Base-by-base conservation (phyloP, 2,329 filamentous ascomycete species). In the Geosmithia morbida region DNA sequence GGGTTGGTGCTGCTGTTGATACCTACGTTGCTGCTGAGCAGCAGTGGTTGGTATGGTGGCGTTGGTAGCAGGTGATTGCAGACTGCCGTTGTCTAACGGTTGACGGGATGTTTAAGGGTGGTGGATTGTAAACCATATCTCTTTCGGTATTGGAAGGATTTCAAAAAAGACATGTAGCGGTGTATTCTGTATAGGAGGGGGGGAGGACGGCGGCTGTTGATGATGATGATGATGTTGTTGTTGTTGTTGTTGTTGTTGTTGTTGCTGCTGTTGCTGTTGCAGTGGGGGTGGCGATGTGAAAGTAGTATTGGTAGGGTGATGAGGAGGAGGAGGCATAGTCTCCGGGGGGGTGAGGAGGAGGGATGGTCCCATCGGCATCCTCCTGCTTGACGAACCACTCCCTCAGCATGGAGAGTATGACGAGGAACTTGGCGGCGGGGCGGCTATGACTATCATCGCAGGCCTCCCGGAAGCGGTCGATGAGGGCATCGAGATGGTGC, bases 381-480 rank as follows among this genome's bases (percentile, higher is more conserved):
- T 42, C 49, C 49, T 74, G 69, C 53, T 77, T 68, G 56, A 74
- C 60, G 58, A 84, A 85, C 83, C 83, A 87, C 22, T 71, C 75
- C 41, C 77, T 76, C 22, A 89, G 64, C 79, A 87, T 83, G 45
- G 74, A 67, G 10, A 88, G 65, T 6, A 87, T 79, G 49, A 85
- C 70, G 2, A 83, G 67, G 52, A 88, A 88, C 60, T 86, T 87
- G 45, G 72, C 69, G 0, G 82, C 77, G 0, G 81, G 78, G 1
- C 81, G 71, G 43, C 77, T 85, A 50, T 73, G 75, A 46, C 83
- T 77, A 1, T 74, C 72, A 3, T 75, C 75, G 0, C 81, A 81
- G 0, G 80, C 72, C 40, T 73, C 70, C 49, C 73, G 71, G 55
- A 90, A 83, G 54, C 82, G 80, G 1, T 79, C 72, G 1, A 87